These are phyloP conservation scores for Cardiospermum halicacabum DNA, from an alignment of 345 rosid species.

Conservation along the genomic window DNA sequence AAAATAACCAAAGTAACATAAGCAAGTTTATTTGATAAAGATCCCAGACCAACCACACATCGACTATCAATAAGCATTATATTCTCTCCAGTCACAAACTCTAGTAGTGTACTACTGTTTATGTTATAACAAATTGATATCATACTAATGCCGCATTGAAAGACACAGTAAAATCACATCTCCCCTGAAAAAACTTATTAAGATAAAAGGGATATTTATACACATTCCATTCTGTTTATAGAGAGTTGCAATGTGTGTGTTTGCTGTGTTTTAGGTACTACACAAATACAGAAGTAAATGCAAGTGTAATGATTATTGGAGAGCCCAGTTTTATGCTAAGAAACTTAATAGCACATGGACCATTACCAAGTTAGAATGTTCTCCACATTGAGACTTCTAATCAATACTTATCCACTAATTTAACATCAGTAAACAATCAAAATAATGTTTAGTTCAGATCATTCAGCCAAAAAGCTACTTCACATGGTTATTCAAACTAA, in stretches of 20 bases:
- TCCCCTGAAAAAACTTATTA: background rate
- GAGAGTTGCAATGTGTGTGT: background rate
- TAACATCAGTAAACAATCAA: background rate
- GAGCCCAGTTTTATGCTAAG: background rate
- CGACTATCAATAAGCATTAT: background rate
- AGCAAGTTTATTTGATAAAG: background rate
- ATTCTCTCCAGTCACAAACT: background rate
- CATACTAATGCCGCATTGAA: background rate
- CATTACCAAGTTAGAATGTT: background rate
- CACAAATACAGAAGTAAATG: background rate
- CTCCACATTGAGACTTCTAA: background rate
- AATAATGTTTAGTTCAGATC: constrained; percentile 2
- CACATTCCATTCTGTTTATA: background rate
- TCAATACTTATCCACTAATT: background rate
- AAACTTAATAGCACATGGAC: background rate
- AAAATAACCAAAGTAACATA: background rate
- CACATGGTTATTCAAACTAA: background rate
- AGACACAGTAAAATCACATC: background rate
- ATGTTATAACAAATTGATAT: background rate
- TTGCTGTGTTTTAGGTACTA: background rate
- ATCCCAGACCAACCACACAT: constrained; percentile 4
- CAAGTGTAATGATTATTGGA: too few species aligned
- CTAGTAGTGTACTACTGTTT: background rate
- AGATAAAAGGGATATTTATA: too few species aligned
- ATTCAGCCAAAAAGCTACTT: background rate